Evolutionary conservation across 768 basidiomycete genomes (phyloP).

Genomic region (Naganishia kalamii): DNA sequence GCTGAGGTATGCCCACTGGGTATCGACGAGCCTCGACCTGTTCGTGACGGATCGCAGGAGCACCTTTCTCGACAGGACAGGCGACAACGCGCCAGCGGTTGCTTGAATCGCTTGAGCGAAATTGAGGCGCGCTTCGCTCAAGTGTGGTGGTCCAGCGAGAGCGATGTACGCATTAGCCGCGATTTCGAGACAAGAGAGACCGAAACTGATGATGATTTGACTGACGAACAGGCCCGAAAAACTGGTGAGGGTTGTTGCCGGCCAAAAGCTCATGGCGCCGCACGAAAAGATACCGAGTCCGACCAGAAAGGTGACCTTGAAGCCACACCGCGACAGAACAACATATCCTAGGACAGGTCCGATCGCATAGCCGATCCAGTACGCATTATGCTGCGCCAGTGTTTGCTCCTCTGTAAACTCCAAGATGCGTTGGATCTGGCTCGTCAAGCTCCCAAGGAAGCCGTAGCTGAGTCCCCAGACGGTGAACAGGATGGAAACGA

Average conservation of each 20-base stretch:
- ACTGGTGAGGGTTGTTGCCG: conserved; percentile 27
- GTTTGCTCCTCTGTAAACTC: conserved; percentile 28
- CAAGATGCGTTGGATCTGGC: conserved; percentile 32
- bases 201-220: conserved; percentile 39
- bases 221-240: conserved; percentile 42
- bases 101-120: conserved; percentile 45
- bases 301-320: conserved; percentile 42
- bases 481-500: conserved; percentile 41
- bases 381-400: conserved; percentile 37
- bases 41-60: conserved; percentile 33
- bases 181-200: conserved; percentile 37
- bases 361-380: conserved; percentile 38
- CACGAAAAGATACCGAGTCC: conserved; percentile 39
- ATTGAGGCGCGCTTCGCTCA: conserved; percentile 37
- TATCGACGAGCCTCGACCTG: conserved; percentile 29
- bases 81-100: conserved; percentile 31
- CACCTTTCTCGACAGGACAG: conserved; percentile 34
- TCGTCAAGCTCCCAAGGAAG: conserved; percentile 40
- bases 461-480: conserved; percentile 45
- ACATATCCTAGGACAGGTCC: conserved; percentile 40
- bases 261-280: conserved; percentile 45
- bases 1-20: conserved; percentile 45
- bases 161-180: conserved; percentile 44
- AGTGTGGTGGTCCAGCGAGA: conserved; percentile 39
- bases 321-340: conserved; percentile 32